Percentiles rank a stretch among this genome's conserved stretches.
Conservation (phyloP, 345 rosid species). For the Tarenaya hassleriana region DNA sequence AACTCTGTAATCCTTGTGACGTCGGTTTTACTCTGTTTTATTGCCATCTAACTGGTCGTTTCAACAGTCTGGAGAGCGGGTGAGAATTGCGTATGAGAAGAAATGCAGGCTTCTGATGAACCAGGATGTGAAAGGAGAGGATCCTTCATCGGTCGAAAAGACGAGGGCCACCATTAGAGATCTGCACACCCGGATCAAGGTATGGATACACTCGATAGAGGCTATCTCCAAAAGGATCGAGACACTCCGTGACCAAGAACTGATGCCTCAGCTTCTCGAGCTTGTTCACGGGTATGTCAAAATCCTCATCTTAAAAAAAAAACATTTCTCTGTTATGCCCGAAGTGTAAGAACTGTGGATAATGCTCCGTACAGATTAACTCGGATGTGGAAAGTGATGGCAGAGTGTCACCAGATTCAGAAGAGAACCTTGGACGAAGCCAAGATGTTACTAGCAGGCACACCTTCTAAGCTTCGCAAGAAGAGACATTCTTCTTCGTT, state of each 20-base stretch:
- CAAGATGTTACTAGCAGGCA: conserved; percentile 68
- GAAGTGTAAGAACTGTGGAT: conserved; percentile 5
- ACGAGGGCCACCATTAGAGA: conserved; percentile 66
- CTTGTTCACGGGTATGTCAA: conserved; percentile 70
- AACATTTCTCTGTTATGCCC: too few relatives aligned
- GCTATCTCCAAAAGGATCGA: conserved; percentile 79
- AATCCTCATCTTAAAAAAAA: too few relatives aligned
- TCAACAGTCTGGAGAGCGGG: conserved; percentile 65
- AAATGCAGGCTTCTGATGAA: conserved; percentile 57
- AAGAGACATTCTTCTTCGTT: conserved; percentile 42
- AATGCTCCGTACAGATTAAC: conserved; percentile 44
- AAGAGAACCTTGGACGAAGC: conserved; percentile 83
- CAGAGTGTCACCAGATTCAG: conserved; percentile 77
- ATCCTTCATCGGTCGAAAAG: conserved; percentile 54
- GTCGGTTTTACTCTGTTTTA: too few relatives aligned
- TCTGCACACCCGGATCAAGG: conserved; percentile 70
- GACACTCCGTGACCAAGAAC: conserved; percentile 84
- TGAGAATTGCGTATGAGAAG: conserved; percentile 76
- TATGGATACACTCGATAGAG: conserved; percentile 81
- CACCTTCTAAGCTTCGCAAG: conserved; percentile 48
- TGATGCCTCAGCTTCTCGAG: conserved; percentile 86
- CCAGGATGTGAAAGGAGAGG: conserved; percentile 77
- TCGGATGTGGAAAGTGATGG: conserved; percentile 94
- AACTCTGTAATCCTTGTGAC: not conserved
- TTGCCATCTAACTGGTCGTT: not conserved